A percentile compares a stretch with the other conserved stretches of the same genome.
These are phyloP conservation scores for Debaryomyces robertsiae DNA, from an alignment of 1,139 yeast genomes.

Conservation along the genomic window DNA sequence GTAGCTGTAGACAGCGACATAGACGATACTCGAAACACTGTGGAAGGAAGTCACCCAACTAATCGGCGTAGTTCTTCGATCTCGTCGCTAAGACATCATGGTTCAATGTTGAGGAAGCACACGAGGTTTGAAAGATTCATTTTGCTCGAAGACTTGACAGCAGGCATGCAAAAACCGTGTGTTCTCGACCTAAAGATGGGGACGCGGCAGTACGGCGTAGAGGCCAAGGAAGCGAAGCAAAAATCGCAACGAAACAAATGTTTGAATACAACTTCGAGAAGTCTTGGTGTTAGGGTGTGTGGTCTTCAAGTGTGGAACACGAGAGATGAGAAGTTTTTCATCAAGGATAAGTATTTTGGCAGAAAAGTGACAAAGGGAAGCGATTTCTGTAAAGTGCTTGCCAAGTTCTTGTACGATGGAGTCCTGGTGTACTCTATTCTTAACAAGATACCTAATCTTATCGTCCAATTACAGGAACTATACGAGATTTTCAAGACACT, in stretches of 20 bases:
- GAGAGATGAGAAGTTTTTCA: conserved; percentile 47
- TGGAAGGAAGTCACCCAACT: neutral
- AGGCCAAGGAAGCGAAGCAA: conserved; percentile 73
- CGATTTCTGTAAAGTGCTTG: conserved; percentile 72
- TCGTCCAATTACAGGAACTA: conserved; percentile 62
- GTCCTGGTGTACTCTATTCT: conserved; percentile 57
- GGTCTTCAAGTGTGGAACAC: conserved; percentile 89
- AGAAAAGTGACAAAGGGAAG: conserved; percentile 72
- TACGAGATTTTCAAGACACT: conserved; percentile 55
- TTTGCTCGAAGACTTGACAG: conserved; percentile 86
- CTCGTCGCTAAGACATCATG: conserved; percentile 2
- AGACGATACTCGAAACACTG: conserved; percentile 1
- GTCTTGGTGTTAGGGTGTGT: conserved; percentile 88
- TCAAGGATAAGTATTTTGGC: conserved; percentile 91
- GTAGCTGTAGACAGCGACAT: neutral
- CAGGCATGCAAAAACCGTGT: conserved; percentile 81
- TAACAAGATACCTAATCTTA: conserved; percentile 65
- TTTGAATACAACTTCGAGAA: conserved; percentile 73
- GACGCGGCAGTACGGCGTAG: conserved; percentile 96
- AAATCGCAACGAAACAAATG: conserved; percentile 83
- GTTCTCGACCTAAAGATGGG: conserved; percentile 98
- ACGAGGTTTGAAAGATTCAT: conserved; percentile 78
- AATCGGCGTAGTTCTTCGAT: conserved; percentile 3
- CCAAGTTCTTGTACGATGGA: conserved; percentile 83
- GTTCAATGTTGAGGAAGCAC: conserved; percentile 34